These are phyloP conservation scores for Schizophyllum commune DNA, from an alignment of 1,284 basidiomycete genomes.

Conservation along the genomic window DNA sequence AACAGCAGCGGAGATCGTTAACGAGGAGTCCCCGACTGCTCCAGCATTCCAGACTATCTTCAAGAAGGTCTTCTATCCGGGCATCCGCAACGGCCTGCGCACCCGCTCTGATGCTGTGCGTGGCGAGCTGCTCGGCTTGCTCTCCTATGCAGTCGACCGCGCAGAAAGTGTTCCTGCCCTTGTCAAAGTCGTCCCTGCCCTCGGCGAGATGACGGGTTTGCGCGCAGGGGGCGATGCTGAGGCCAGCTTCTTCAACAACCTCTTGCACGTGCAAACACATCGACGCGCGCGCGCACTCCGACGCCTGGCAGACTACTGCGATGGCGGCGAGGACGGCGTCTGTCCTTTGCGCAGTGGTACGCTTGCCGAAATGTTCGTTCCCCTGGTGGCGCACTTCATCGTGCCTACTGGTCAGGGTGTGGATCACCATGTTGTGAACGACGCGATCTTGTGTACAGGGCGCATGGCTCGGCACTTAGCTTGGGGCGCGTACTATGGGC, in stretches of 20 bases:
- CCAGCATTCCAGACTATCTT: slow-evolving; percentile 42
- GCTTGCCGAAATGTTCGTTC: slow-evolving; percentile 80
- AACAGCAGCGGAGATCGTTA: slow-evolving; percentile 29
- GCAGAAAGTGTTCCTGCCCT: no score
- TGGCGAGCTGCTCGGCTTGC: slow-evolving; percentile 75
- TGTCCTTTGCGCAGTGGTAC: slow-evolving; percentile 60
- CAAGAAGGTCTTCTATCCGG: slow-evolving; percentile 66
- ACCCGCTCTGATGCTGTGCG: slow-evolving; percentile 87
- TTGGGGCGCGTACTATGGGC: slow-evolving; percentile 82
- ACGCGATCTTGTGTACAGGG: slow-evolving; percentile 78
- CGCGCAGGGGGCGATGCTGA: slow-evolving; percentile 92
- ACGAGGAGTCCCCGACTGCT: slow-evolving; percentile 26
- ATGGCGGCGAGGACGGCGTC: slow-evolving; percentile 34
- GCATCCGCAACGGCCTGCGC: slow-evolving; percentile 74
- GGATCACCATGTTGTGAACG: slow-evolving; percentile 89
- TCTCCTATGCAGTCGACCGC: slow-evolving; percentile 65
- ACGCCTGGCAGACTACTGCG: slow-evolving; percentile 76
- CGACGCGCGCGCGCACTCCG: slow-evolving; percentile 85
- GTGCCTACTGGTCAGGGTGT: slow-evolving; percentile 44
- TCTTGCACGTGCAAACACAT: slow-evolving; percentile 92
- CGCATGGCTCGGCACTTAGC: slow-evolving; percentile 65
- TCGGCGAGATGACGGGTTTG: slow-evolving; percentile 77
- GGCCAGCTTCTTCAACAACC: slow-evolving; percentile 95
- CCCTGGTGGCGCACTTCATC: slow-evolving; percentile 82
- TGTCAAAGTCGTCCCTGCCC: slow-evolving; percentile 31